Evolutionary conservation across 257 asterid genomes (phyloP).

Genomic region (Gardenia jasminoides): DNA sequence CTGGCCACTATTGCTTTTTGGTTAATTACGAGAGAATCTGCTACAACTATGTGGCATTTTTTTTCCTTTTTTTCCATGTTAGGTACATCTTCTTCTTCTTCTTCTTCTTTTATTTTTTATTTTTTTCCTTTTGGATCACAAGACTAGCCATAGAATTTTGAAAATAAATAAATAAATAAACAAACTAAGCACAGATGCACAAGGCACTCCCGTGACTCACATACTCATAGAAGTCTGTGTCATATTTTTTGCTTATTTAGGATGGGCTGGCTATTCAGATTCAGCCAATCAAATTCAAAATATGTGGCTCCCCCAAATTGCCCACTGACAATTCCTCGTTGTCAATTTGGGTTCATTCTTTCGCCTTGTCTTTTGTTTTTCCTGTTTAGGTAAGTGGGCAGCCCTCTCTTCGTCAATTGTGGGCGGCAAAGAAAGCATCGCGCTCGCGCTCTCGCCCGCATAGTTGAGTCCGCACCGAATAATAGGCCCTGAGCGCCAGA

Average conservation of each 20-base stretch:
- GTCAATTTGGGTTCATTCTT: not conserved
- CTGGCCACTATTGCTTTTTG: constrained; percentile 8
- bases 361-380: not conserved
- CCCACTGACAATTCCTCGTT: not conserved
- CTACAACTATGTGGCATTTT: not conserved
- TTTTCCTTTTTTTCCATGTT: too few relatives aligned
- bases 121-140: constrained; percentile 13
- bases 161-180: too few relatives aligned
- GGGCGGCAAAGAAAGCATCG: too few relatives aligned
- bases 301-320: not conserved
- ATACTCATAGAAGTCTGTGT: constrained; percentile 23
- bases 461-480: too few relatives aligned
- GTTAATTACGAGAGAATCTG: constrained; percentile 4
- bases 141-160: constrained; percentile 1
- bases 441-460: too few relatives aligned
- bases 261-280: not conserved
- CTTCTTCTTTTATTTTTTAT: too few relatives aligned
- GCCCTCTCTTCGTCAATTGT: too few relatives aligned
- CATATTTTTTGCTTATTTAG: constrained; percentile 7
- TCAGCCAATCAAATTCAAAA: not conserved
- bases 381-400: too few relatives aligned
- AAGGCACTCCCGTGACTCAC: constrained; percentile 31
- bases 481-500: too few relatives aligned
- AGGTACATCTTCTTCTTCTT: too few relatives aligned
- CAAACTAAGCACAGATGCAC: not conserved